phyloP scores from a whole-genome alignment of 768 basidiomycete genomes.

The Mycena polygramma region DNA sequence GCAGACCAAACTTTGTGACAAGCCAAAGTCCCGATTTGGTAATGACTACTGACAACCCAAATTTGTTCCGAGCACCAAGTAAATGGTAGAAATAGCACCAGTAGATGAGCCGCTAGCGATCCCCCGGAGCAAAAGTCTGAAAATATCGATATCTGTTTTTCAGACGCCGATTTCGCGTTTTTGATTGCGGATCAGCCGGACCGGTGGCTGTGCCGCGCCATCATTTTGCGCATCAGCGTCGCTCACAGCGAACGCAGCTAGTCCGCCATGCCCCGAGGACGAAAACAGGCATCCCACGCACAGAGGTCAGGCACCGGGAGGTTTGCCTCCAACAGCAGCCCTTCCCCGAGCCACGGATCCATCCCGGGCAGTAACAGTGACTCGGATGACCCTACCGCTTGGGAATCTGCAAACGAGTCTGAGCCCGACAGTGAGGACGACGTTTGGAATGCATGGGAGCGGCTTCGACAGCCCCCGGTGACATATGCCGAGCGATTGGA shows the following conservation, averaged over 20 bases:
- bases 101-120: not conserved
- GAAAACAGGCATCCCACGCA: not conserved
- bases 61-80: not conserved
- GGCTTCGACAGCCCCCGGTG: not conserved
- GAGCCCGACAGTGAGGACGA: not conserved
- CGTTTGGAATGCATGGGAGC: not conserved
- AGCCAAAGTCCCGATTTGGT: not conserved
- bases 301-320: no score
- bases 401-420: not conserved
- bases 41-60: not conserved
- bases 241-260: not conserved
- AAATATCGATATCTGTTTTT: not conserved
- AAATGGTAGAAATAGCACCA: not conserved
- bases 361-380: no score
- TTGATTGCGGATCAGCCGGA: not conserved
- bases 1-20: not conserved
- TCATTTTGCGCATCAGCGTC: not conserved
- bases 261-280: no score
- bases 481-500: not conserved
- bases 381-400: not conserved
- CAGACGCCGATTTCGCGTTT: not conserved
- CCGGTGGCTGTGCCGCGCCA: not conserved
- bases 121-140: slow-evolving; percentile 2
- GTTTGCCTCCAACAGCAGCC: no score
- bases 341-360: no score